phyloP scores from a whole-genome alignment of 306 rosid genomes.

The Dryas alaskensis region DNA sequence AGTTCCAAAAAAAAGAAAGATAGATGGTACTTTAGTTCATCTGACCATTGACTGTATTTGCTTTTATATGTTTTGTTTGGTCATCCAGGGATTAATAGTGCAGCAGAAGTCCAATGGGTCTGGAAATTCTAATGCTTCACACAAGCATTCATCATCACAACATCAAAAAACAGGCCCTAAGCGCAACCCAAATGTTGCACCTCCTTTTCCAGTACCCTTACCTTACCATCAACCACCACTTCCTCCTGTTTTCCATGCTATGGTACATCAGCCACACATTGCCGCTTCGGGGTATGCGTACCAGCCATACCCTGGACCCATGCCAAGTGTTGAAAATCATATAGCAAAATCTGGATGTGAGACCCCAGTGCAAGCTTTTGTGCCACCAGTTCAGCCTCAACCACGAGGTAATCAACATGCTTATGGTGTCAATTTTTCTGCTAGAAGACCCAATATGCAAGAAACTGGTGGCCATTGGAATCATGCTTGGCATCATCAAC shows the following conservation, averaged over 20 bases:
- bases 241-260: slow-evolving; percentile 52
- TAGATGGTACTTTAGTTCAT: neutral
- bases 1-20: neutral
- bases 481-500: slow-evolving; percentile 76
- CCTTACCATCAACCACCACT: slow-evolving; percentile 55
- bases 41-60: neutral
- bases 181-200: slow-evolving; percentile 51
- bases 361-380: slow-evolving; percentile 51
- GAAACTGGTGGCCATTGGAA: slow-evolving; percentile 63
- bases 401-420: slow-evolving; percentile 61
- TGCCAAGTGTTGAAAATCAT: slow-evolving; percentile 58
- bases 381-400: slow-evolving; percentile 55
- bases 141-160: slow-evolving; percentile 55
- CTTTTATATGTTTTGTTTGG: slow-evolving; percentile 13
- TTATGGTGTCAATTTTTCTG: slow-evolving; percentile 46
- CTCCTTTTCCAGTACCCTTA: slow-evolving; percentile 54
- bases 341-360: slow-evolving; percentile 56
- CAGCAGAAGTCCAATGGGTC: slow-evolving; percentile 53
- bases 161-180: slow-evolving; percentile 63
- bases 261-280: slow-evolving; percentile 62
- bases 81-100: slow-evolving; percentile 42
- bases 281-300: slow-evolving; percentile 67
- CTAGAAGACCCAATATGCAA: slow-evolving; percentile 62
- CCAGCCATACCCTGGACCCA: slow-evolving; percentile 60
- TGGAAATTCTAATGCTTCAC: slow-evolving; percentile 51